phyloP scores from a whole-genome alignment of 225 moss, liverwort and hornwort species.

The Thuidium tamariscinum region DNA sequence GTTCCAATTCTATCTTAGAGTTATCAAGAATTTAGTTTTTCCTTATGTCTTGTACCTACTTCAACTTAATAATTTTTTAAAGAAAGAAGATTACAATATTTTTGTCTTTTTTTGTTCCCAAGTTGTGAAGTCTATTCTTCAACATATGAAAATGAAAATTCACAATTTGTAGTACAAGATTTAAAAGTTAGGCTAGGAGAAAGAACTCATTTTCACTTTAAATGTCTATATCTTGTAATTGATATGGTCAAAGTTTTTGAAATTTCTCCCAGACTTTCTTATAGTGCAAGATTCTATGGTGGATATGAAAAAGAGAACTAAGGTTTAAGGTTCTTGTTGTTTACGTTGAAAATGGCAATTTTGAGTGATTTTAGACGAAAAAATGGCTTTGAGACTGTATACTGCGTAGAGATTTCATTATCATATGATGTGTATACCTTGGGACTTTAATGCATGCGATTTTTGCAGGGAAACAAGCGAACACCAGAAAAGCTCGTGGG shows the following conservation, averaged over 20 bases:
- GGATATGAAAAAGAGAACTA: background rate
- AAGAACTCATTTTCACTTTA: background rate
- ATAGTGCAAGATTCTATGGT: background rate
- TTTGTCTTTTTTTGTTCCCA: no score
- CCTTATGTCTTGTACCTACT: background rate
- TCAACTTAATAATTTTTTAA: background rate
- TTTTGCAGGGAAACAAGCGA: slow-evolving; percentile 74
- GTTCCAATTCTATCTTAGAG: background rate
- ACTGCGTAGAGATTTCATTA: background rate
- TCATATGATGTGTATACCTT: background rate
- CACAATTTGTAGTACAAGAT: background rate
- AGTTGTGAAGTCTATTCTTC: background rate
- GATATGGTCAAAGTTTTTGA: background rate
- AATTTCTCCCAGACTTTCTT: background rate
- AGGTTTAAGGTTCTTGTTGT: background rate
- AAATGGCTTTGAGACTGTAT: background rate
- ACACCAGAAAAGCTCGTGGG: slow-evolving; percentile 89
- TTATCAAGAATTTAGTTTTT: background rate
- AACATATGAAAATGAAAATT: background rate
- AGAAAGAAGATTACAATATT: background rate
- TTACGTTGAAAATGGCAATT: background rate
- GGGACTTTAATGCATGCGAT: background rate
- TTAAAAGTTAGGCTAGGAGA: background rate
- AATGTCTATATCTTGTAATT: background rate
- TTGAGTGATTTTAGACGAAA: background rate